Evolutionary conservation across 495 filamentous ascomycete species (phyloP), one percentile per base, ranked within the genome.

Genomic region (Penicillium bialowiezense): DNA sequence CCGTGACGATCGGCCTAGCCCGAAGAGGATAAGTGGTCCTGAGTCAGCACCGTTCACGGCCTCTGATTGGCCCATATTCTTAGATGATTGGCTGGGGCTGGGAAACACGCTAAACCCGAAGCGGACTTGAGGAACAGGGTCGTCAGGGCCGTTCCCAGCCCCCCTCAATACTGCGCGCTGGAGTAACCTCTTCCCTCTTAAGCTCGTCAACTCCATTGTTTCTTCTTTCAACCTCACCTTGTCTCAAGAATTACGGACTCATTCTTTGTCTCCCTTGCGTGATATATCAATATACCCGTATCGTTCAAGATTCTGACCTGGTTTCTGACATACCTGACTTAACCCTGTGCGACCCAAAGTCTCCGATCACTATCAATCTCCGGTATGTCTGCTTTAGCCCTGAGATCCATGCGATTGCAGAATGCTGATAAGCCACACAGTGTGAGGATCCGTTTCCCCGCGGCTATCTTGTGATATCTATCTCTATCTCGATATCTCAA

Each of bases 71-170:
- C 10, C 26, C 10, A 24, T 37, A 35, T 19, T 39, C 38, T 39
- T 33, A 56, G 51, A 59, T 57, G 52, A 54, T 55, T 50, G 63
- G 56, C 41, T 29, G 53, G 65, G 64, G 59, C 69, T 70, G 69
- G 65, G 44, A 51, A 14, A 52, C 38, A 52, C 43, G 29, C 45
- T 48, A 48, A 32, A 51, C 29, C 39, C 24, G 13, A 35, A 51
- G 54, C 60, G 52, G 60, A 51, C 58, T 54, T 51, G 52, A 32
- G 29, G 29, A 32, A 32, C 7, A 13, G 47, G 33, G 42, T 57
- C 55, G 56, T 44, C 21, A 26, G 23, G 23, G 54, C 60, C 46
- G 52, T 64, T 63, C 66, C 69, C 69, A 74, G 69, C 71, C 69
- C 67, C 60, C 65, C 41, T 41, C 54, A 42, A 38, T 41, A 44